Evolutionary conservation across 2,329 filamentous ascomycete species (phyloP).

Genomic region (Xylariaceae sp.): DNA sequence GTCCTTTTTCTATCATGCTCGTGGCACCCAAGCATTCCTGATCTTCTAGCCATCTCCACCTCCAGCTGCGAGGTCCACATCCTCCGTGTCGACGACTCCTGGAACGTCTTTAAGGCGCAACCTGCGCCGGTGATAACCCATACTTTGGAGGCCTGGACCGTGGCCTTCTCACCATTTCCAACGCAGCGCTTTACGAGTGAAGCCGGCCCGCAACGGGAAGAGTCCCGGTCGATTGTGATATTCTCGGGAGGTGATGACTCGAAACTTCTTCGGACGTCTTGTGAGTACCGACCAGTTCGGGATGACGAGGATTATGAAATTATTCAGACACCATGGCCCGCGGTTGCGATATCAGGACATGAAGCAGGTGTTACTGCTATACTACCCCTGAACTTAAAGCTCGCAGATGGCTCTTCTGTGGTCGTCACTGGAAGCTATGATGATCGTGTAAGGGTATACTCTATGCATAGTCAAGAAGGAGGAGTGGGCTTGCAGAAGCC

Average conservation of each 20-base stretch:
- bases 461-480: constrained; percentile 46
- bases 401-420: constrained; percentile 52
- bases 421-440: constrained; percentile 91
- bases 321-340: constrained; percentile 26
- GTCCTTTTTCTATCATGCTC: constrained; percentile 72
- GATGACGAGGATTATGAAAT: constrained; percentile 14
- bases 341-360: constrained; percentile 57
- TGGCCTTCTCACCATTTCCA: constrained; percentile 56
- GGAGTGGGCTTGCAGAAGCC: constrained; percentile 47
- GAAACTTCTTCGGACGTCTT: constrained; percentile 53
- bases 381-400: constrained; percentile 61
- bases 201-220: constrained; percentile 6
- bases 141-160: constrained; percentile 73
- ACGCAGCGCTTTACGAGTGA: not conserved
- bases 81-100: constrained; percentile 50
- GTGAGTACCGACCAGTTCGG: constrained; percentile 22
- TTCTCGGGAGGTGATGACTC: constrained; percentile 80
- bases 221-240: constrained; percentile 42
- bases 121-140: constrained; percentile 50
- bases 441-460: constrained; percentile 73
- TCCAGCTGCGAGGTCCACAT: constrained; percentile 67
- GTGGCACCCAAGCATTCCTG: constrained; percentile 64
- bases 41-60: constrained; percentile 70
- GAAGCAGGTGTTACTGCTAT: constrained; percentile 88
- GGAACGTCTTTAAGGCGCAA: constrained; percentile 40